These are phyloP conservation scores for Yamadazyma aaseri DNA, from an alignment of 1,139 yeast genomes.

Conservation along the genomic window DNA sequence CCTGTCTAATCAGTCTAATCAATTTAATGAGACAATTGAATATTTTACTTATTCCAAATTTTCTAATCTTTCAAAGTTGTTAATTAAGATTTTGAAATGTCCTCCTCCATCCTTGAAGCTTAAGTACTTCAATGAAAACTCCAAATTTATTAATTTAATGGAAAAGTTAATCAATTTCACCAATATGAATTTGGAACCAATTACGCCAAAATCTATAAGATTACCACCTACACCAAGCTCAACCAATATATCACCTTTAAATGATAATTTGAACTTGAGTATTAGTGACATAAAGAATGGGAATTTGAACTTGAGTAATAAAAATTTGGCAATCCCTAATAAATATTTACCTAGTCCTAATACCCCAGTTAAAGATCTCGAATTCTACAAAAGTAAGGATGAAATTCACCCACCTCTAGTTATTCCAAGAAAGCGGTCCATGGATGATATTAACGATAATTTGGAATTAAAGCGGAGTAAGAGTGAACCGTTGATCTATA, in stretches of 20 bases:
- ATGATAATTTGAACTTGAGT: slow-evolving; percentile 6
- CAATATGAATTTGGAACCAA: slow-evolving; percentile 25
- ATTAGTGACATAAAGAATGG: slow-evolving; percentile 3
- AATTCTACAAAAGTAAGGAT: background rate
- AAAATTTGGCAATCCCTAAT: slow-evolving; percentile 3
- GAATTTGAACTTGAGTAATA: slow-evolving; percentile 3
- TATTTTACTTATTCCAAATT: slow-evolving; percentile 17
- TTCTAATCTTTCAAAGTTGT: slow-evolving; percentile 18
- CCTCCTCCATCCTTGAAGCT: slow-evolving; percentile 47
- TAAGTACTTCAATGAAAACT: slow-evolving; percentile 40
- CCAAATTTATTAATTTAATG: slow-evolving; percentile 39
- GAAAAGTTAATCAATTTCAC: slow-evolving; percentile 34
- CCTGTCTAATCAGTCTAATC: slow-evolving; percentile 1
- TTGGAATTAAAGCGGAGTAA: slow-evolving; percentile 23
- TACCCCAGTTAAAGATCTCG: slow-evolving; percentile 9
- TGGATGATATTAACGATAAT: slow-evolving; percentile 6
- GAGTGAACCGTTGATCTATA: slow-evolving; percentile 18
- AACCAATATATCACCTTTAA: slow-evolving; percentile 18
- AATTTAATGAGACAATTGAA: slow-evolving; percentile 1
- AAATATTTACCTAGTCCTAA: slow-evolving; percentile 19
- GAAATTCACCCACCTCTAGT: slow-evolving; percentile 18
- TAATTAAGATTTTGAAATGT: slow-evolving; percentile 41
- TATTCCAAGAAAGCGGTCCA: slow-evolving; percentile 13
- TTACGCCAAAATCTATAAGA: slow-evolving; percentile 18
- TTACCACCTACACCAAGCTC: slow-evolving; percentile 23